These are phyloP conservation scores for Lipomyces orientalis DNA, from an alignment of 805 yeast genomes.

Conservation along the genomic window DNA sequence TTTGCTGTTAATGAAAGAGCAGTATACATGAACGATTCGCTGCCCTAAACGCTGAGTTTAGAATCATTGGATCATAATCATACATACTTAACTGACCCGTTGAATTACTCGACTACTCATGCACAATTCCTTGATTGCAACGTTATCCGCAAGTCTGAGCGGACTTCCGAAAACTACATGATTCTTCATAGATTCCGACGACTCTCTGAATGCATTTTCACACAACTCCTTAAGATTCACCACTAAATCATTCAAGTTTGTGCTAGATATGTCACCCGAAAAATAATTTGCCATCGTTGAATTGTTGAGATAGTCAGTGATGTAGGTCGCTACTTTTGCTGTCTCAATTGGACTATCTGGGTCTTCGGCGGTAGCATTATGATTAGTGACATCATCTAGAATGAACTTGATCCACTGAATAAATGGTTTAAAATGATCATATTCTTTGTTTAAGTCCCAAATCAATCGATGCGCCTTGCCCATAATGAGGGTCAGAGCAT, in stretches of 20 bases:
- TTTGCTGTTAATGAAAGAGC: neutral
- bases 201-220: constrained; percentile 22
- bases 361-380: constrained; percentile 17
- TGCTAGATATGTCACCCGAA: neutral
- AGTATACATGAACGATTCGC: constrained; percentile 4
- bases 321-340: constrained; percentile 24
- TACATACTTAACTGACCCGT: neutral
- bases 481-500: constrained; percentile 22
- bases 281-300: constrained; percentile 18
- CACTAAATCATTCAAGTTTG: constrained; percentile 13
- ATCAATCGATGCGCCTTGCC: constrained; percentile 17
- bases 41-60: neutral
- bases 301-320: constrained; percentile 15
- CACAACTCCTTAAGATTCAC: constrained; percentile 2
- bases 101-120: constrained; percentile 12
- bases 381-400: constrained; percentile 17
- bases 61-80: constrained; percentile 1
- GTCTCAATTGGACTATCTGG: constrained; percentile 22
- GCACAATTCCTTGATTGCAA: constrained; percentile 1
- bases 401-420: constrained; percentile 32
- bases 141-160: constrained; percentile 1
- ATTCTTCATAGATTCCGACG: constrained; percentile 33
- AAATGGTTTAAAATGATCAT: constrained; percentile 26
- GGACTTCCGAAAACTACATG: constrained; percentile 31
- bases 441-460: constrained; percentile 32